Evolutionary conservation across 2,329 filamentous ascomycete species (phyloP).

Genomic region (Colletotrichum lentis): DNA sequence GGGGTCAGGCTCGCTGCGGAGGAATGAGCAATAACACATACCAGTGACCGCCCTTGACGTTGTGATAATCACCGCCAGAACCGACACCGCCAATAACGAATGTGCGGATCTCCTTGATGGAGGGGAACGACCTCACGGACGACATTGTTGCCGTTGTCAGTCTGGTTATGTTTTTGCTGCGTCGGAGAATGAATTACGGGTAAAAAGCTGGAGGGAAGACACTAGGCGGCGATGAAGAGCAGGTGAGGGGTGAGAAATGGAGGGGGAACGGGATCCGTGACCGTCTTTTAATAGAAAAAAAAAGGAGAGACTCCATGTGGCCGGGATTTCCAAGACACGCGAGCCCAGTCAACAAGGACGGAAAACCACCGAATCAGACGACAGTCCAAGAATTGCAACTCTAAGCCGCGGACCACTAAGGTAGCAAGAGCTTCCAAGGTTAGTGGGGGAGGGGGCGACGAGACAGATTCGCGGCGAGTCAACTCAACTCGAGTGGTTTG

Average conservation of each 20-base stretch:
- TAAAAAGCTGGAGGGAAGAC: slow-evolving; percentile 35
- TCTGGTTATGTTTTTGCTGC: no score
- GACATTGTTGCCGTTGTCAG: slow-evolving; percentile 50
- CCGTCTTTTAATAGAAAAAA: slow-evolving; percentile 25
- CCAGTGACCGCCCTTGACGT: slow-evolving; percentile 80
- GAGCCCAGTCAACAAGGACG: slow-evolving; percentile 18
- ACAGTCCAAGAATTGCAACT: slow-evolving; percentile 8
- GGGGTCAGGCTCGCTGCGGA: neutral
- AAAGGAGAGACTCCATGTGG: slow-evolving; percentile 7
- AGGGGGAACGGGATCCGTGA: slow-evolving; percentile 16
- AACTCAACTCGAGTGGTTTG: slow-evolving; percentile 12
- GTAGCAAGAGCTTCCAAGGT: slow-evolving; percentile 8
- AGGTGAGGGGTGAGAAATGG: neutral
- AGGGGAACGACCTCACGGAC: slow-evolving; percentile 69
- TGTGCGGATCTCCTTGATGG: slow-evolving; percentile 77
- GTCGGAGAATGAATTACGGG: slow-evolving; percentile 31
- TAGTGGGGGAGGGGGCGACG: slow-evolving; percentile 10
- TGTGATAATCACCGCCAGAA: slow-evolving; percentile 83
- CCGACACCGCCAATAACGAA: slow-evolving; percentile 73
- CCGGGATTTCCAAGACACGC: slow-evolving; percentile 20
- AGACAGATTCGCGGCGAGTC: slow-evolving; percentile 7
- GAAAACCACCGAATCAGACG: slow-evolving; percentile 17
- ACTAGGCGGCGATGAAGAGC: neutral
- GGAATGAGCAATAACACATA: slow-evolving; percentile 49
- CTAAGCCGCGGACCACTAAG: neutral